Percentiles rank a stretch among this genome's conserved stretches.
These are phyloP conservation scores for Candida nitratophila DNA, from an alignment of 805 yeast species.

Conservation along the genomic window DNA sequence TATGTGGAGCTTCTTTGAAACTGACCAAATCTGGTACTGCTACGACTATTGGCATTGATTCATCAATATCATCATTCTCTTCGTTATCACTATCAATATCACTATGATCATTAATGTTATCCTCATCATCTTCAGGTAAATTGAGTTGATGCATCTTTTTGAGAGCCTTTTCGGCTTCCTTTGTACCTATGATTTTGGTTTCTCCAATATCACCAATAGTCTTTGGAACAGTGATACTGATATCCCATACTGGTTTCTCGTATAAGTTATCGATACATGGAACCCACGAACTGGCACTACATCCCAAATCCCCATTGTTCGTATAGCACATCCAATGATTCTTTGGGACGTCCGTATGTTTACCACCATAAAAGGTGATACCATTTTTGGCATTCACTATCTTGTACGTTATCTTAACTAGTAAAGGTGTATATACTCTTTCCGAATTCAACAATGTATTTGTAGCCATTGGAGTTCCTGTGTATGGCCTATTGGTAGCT, in stretches of 20 bases:
- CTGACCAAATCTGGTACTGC: constrained; percentile 66
- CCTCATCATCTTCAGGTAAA: constrained; percentile 11
- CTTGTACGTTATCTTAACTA: constrained; percentile 60
- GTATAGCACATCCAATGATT: constrained; percentile 82
- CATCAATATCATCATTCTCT: constrained; percentile 40
- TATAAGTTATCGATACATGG: constrained; percentile 89
- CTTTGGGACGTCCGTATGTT: constrained; percentile 35
- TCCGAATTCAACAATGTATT: constrained; percentile 30
- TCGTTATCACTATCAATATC: constrained; percentile 31
- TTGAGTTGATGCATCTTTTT: constrained; percentile 16
- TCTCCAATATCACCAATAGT: constrained; percentile 65
- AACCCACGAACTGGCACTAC: constrained; percentile 93
- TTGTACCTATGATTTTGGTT: constrained; percentile 34
- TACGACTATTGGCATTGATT: constrained; percentile 46
- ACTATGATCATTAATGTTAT: constrained; percentile 20
- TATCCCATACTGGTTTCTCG: constrained; percentile 88
- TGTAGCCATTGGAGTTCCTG: constrained; percentile 26
- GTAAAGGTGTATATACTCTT: constrained; percentile 64
- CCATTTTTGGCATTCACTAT: constrained; percentile 67
- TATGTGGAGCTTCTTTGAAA: constrained; percentile 66
- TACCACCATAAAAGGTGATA: constrained; percentile 62
- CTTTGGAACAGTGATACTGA: constrained; percentile 80
- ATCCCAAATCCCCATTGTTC: constrained; percentile 65
- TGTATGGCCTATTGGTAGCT: constrained; percentile 28
- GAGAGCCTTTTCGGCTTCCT: constrained; percentile 24